phyloP scores from a whole-genome alignment of 768 basidiomycete species.

The Chlorophyllum brunneum region DNA sequence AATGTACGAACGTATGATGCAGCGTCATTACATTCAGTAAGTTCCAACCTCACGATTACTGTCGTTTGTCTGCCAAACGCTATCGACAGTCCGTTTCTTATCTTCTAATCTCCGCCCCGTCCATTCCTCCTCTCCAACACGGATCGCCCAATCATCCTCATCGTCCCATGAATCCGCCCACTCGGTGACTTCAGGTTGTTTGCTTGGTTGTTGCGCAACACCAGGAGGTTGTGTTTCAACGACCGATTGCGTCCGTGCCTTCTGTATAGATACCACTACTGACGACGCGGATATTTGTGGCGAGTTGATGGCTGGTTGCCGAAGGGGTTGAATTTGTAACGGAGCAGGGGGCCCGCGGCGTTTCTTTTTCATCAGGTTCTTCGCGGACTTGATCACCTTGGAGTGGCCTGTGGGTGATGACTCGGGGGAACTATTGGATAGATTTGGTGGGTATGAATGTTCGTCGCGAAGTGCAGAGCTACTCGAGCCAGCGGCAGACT shows the following conservation, averaged over 20 bases:
- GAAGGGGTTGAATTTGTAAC: slow-evolving; percentile 28
- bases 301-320: slow-evolving; percentile 33
- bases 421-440: slow-evolving; percentile 36
- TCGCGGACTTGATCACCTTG: slow-evolving; percentile 26
- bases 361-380: slow-evolving; percentile 31
- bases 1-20: not conserved
- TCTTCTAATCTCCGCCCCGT: slow-evolving; percentile 35
- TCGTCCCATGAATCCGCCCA: slow-evolving; percentile 56
- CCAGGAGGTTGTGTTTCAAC: slow-evolving; percentile 4
- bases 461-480: slow-evolving; percentile 28
- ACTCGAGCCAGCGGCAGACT: slow-evolving; percentile 34
- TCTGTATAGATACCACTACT: slow-evolving; percentile 10
- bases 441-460: slow-evolving; percentile 64
- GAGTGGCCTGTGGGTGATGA: slow-evolving; percentile 21
- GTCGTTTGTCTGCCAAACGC: not conserved
- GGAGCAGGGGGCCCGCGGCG: slow-evolving; percentile 35
- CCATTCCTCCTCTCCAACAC: slow-evolving; percentile 45
- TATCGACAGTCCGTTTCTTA: slow-evolving; percentile 28
- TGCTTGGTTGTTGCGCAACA: not conserved
- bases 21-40: not conserved
- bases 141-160: slow-evolving; percentile 48
- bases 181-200: slow-evolving; percentile 17
- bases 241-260: slow-evolving; percentile 11
- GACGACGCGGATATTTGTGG: slow-evolving; percentile 19
- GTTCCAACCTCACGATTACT: not conserved